Conservation (phyloP, 106 monocot species). For the Allium fistulosum region DNA sequence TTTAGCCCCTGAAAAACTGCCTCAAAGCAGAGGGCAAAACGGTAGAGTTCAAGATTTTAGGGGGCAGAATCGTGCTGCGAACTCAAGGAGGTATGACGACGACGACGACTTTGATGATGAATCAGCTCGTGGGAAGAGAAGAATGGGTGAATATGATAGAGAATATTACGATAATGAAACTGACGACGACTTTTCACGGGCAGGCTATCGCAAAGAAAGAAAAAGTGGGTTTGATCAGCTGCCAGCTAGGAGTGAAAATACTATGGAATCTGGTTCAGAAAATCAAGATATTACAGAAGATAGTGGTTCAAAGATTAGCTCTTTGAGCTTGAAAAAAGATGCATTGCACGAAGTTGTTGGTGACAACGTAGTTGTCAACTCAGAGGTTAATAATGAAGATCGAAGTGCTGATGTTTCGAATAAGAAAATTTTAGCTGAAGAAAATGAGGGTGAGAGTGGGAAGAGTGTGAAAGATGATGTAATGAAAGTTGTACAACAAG, state of each 20-base stretch:
- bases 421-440: constrained; percentile 18
- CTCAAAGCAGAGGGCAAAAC: constrained; percentile 1
- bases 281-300: constrained; percentile 35
- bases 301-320: constrained; percentile 44
- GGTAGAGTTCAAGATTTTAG: constrained; percentile 24
- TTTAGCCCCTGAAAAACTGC: constrained; percentile 33
- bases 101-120: constrained; percentile 13
- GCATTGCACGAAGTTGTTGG: constrained; percentile 18
- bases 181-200: constrained; percentile 21
- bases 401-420: constrained; percentile 15
- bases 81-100: constrained; percentile 23
- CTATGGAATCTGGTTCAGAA: constrained; percentile 38
- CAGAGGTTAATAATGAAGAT: constrained; percentile 15
- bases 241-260: constrained; percentile 24
- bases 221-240: constrained; percentile 18
- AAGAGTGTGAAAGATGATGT: constrained; percentile 57
- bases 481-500: constrained; percentile 19
- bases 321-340: constrained; percentile 40
- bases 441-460: constrained; percentile 3
- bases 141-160: constrained; percentile 20
- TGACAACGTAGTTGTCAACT: constrained; percentile 8
- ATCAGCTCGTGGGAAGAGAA: constrained; percentile 27
- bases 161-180: constrained; percentile 35
- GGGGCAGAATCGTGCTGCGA: constrained; percentile 30
- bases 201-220: constrained; percentile 23